Conservation (phyloP, 768 basidiomycete genomes). For the Termitomyces sp. region DNA sequence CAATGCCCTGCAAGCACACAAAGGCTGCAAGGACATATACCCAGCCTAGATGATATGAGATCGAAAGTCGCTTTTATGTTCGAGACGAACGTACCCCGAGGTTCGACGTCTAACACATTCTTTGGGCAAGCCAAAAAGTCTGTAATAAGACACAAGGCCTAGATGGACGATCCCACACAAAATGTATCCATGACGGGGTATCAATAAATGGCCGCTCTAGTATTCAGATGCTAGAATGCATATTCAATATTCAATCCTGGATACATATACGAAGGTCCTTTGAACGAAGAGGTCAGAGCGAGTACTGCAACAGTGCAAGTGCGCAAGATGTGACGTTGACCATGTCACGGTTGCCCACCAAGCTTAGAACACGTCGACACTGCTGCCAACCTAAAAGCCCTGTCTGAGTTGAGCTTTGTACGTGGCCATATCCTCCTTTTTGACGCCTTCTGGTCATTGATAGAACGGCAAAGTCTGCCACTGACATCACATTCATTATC, state of each 20-base stretch:
- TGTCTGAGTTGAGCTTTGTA: neutral
- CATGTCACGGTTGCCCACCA: neutral
- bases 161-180: constrained; percentile 77
- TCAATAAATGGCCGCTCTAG: constrained; percentile 74
- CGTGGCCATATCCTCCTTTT: neutral
- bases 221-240: too few species aligned
- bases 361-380: constrained; percentile 4
- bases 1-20: constrained; percentile 57
- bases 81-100: constrained; percentile 57
- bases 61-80: constrained; percentile 25
- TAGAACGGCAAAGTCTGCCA: neutral
- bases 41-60: constrained; percentile 37
- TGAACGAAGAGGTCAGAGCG: too few species aligned
- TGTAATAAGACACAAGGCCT: constrained; percentile 33
- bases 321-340: too few species aligned
- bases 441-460: neutral
- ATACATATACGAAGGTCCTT: too few species aligned
- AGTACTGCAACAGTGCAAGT: too few species aligned
- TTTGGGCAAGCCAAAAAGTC: constrained; percentile 83
- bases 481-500: neutral
- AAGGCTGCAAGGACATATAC: constrained; percentile 57
- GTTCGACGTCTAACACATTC: constrained; percentile 82
- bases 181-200: constrained; percentile 73
- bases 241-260: too few species aligned
- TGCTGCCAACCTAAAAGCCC: constrained; percentile 1